Evolutionary conservation across 2,329 filamentous ascomycete genomes (phyloP).

Genomic region (Colletotrichum tropicale): DNA sequence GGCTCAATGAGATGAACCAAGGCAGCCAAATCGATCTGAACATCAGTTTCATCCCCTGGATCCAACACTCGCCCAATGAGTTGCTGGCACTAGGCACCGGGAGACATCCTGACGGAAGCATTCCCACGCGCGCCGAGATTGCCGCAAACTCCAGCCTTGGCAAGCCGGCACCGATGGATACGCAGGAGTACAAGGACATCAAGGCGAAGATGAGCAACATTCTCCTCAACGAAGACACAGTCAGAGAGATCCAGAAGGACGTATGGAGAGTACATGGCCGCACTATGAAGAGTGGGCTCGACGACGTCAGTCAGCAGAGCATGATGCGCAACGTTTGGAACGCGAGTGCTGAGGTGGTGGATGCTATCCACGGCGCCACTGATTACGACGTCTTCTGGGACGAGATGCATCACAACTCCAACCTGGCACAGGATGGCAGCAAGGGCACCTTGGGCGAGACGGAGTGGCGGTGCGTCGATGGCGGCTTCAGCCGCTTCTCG

Average conservation of each 20-base stretch:
- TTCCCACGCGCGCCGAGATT: conserved; percentile 56
- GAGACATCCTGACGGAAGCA: conserved; percentile 53
- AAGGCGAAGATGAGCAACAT: conserved; percentile 29
- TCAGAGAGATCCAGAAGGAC: conserved; percentile 40
- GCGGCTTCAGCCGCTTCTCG: conserved; percentile 57
- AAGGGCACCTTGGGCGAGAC: conserved; percentile 27
- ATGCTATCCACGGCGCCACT: conserved; percentile 36
- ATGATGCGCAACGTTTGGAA: conserved; percentile 48
- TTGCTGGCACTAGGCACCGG: conserved; percentile 52
- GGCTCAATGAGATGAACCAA: conserved; percentile 60
- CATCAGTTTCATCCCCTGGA: conserved; percentile 68
- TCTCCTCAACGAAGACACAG: background rate
- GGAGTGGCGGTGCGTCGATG: conserved; percentile 24
- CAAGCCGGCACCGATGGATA: conserved; percentile 27
- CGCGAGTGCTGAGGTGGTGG: conserved; percentile 53
- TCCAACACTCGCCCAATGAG: conserved; percentile 56
- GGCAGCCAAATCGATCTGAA: conserved; percentile 46
- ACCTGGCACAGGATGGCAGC: conserved; percentile 33
- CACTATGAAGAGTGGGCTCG: conserved; percentile 51
- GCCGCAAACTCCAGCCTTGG: conserved; percentile 46
- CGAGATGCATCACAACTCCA: conserved; percentile 36
- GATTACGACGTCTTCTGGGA: conserved; percentile 38
- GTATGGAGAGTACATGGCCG: conserved; percentile 47
- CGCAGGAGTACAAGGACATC: conserved; percentile 26
- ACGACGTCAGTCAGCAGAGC: conserved; percentile 57